Evolutionary conservation across 1,284 basidiomycete genomes (phyloP).

Genomic region (Ustilago hordei): DNA sequence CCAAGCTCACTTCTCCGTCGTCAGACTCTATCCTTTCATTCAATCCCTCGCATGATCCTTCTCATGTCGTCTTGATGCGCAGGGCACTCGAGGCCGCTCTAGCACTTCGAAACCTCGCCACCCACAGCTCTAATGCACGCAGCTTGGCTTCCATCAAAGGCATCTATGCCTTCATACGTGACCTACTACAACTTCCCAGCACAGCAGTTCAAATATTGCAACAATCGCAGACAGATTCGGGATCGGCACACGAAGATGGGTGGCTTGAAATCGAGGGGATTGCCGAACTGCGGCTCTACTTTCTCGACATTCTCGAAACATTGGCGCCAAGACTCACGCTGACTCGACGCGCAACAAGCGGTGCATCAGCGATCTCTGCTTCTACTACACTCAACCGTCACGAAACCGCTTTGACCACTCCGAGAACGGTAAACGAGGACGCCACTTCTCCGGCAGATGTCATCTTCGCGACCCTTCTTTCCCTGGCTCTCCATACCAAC

Average conservation of each 20-base stretch:
- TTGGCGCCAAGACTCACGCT: constrained; percentile 42
- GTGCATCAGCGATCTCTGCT: background rate
- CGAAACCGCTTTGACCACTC: background rate
- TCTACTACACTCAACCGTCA: background rate
- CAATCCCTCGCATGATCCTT: constrained; percentile 20
- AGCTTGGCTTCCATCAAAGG: constrained; percentile 32
- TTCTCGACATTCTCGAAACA: constrained; percentile 63
- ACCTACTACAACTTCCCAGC: constrained; percentile 40
- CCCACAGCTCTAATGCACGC: constrained; percentile 43
- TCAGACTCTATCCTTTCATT: background rate
- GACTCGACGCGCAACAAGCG: constrained; percentile 42
- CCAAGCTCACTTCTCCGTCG: background rate
- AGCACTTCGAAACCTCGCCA: constrained; percentile 57
- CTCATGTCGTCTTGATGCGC: constrained; percentile 56
- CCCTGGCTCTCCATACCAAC: constrained; percentile 46
- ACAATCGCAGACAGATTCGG: background rate
- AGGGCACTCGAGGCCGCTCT: constrained; percentile 58
- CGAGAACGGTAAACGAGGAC: constrained; percentile 2
- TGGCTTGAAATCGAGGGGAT: constrained; percentile 59
- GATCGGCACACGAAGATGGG: constrained; percentile 27
- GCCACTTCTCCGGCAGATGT: constrained; percentile 30
- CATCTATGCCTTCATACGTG: constrained; percentile 40
- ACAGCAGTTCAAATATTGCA: constrained; percentile 11
- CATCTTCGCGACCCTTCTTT: constrained; percentile 56
- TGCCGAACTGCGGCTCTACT: constrained; percentile 60